Evolutionary conservation across 2,329 filamentous ascomycete genomes (phyloP).

Genomic region (Curvularia verruculosa): DNA sequence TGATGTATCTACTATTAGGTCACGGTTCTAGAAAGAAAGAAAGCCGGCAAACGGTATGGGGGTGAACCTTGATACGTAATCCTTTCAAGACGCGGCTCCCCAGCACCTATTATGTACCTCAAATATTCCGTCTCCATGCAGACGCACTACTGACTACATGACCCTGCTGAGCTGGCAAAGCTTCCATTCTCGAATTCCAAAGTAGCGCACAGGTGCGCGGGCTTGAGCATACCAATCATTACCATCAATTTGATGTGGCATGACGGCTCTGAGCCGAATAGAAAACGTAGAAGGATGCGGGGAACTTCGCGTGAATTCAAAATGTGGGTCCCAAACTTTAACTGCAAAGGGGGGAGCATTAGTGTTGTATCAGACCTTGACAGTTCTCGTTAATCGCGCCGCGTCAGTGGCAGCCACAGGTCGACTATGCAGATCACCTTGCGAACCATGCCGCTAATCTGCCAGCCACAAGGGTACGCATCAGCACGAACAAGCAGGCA

Average conservation of each 20-base stretch:
- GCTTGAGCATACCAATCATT: neutral
- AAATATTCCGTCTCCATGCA: slow-evolving; percentile 8
- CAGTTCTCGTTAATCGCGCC: neutral
- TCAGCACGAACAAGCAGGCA: neutral
- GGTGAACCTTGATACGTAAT: slow-evolving; percentile 11
- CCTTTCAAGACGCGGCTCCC: slow-evolving; percentile 10
- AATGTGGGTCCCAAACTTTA: neutral
- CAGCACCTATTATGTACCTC: slow-evolving; percentile 8
- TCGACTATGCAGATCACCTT: neutral
- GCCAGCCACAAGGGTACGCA: neutral
- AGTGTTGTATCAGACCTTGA: neutral
- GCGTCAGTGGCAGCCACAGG: neutral
- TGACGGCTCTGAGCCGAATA: neutral
- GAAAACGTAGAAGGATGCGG: slow-evolving; percentile 5
- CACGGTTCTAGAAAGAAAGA: slow-evolving; percentile 22
- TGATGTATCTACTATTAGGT: slow-evolving; percentile 11
- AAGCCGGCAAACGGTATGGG: slow-evolving; percentile 4
- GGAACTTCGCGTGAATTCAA: slow-evolving; percentile 11
- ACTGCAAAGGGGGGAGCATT: neutral
- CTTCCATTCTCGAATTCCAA: neutral
- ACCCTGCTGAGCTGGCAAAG: neutral
- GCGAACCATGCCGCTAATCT: neutral
- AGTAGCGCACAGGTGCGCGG: neutral
- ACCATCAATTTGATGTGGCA: neutral
- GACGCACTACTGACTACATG: neutral